Conservation (phyloP, 169 alveolate genomes). For the Eimeria sp. region DNA sequence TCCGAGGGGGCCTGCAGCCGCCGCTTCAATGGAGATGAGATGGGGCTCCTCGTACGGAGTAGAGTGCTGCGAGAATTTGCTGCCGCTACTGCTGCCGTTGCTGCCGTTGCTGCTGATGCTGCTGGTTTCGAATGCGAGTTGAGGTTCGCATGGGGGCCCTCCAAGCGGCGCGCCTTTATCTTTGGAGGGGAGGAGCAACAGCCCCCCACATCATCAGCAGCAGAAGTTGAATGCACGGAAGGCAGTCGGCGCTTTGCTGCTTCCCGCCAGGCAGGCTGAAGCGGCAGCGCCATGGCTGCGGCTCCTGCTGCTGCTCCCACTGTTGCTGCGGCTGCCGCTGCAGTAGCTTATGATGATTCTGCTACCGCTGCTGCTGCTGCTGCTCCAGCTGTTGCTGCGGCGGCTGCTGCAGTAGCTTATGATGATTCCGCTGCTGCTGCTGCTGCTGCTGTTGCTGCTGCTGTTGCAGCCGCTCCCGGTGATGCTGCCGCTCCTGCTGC, state of each 20-base stretch:
- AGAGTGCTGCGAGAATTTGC: background rate
- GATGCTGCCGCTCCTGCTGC: background rate
- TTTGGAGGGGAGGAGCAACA: conserved; percentile 51
- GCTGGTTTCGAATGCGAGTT: conserved; percentile 2
- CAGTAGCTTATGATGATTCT: background rate
- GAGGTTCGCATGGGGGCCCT: background rate
- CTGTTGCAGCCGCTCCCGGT: background rate
- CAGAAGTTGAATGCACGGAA: background rate
- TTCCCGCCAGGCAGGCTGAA: conserved; percentile 68
- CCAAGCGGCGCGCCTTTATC: conserved; percentile 67
- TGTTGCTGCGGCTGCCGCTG: background rate
- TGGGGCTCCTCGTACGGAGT: conserved; percentile 30
- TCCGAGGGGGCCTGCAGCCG: conserved; percentile 34
- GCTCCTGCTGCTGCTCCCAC: conserved; percentile 21
- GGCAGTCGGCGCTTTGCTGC: conserved; percentile 70
- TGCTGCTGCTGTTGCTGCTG: background rate
- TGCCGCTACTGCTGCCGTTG: background rate
- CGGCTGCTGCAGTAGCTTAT: background rate
- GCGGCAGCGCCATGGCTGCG: conserved; percentile 75
- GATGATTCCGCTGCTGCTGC: background rate
- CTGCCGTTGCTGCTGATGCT: background rate
- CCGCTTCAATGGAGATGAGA: conserved; percentile 46
- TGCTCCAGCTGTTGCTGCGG: background rate
- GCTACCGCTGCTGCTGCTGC: background rate
- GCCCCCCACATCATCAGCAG: conserved; percentile 17